Evolutionary conservation across 2,329 filamentous ascomycete genomes (phyloP), one percentile per base, ranked within the genome.

Genomic region (Colletotrichum spinosum): DNA sequence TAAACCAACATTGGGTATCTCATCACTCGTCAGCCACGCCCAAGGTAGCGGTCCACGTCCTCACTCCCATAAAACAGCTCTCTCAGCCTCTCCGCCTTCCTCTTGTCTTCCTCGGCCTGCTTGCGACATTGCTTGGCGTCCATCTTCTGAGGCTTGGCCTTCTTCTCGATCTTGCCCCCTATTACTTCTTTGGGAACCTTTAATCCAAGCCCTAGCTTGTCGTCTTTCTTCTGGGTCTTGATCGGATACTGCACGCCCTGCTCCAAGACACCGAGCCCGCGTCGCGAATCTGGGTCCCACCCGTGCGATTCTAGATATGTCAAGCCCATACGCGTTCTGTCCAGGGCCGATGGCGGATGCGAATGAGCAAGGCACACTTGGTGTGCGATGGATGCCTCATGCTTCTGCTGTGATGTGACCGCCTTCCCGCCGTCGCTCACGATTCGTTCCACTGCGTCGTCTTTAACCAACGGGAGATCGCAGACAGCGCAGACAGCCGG

Each of bases 241-340:
- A 97, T 83, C 1, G 94, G 94, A 69, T 89, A 90, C 45, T 90
- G 83, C 66, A 93, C 90, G 3, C 94, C 94, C 69, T 91, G 87
- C 1, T 91, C 89, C 2, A 80, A 78, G 9, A 85, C 85, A 0
- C 94, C 94, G 0, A 97, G 82, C 0, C 94, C 94, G 13, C 80
- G 77, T 3, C 93, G 82, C 35, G 87, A 82, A 76, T 94, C 92
- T 0, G 91, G 90, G 70, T 94, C 89, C 88, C 91, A 94, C 35
- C 92, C 92, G 64, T 91, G 85, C 0, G 86, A 82, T 56, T 87
- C 81, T 38, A 94, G 83, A 35, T 91, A 86, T 6, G 85, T 80
- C 7, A 94, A 79, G 0, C 92, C 92, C 82, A 92, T 91, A 50
- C 91, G 84, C 5, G 83, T 85, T 39, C 92, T 85, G 75, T 93